phyloP scores from a whole-genome alignment of 768 basidiomycete species.

The Cystobasidium ongulense region DNA sequence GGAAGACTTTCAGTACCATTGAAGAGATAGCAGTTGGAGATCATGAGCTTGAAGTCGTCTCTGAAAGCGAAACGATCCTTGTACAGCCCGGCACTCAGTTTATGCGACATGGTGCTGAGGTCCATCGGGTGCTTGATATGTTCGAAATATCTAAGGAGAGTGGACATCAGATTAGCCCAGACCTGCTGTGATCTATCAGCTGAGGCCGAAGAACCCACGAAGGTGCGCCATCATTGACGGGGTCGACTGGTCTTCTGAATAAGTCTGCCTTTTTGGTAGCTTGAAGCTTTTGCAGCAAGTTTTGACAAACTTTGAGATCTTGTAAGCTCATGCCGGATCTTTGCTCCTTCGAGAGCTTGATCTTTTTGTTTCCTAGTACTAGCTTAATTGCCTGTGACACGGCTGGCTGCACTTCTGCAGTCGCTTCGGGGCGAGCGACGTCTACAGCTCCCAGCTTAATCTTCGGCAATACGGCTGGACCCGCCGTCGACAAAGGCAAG shows the following conservation, averaged over 20 bases:
- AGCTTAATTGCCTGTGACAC: constrained; percentile 12
- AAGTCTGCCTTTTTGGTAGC: constrained; percentile 54
- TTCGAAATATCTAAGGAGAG: constrained; percentile 56
- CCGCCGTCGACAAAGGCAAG: not conserved
- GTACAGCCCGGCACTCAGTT: constrained; percentile 78
- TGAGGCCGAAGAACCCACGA: not conserved
- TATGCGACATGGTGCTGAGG: constrained; percentile 74
- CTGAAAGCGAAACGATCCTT: constrained; percentile 73
- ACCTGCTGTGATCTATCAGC: not conserved
- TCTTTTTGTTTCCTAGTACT: constrained; percentile 14
- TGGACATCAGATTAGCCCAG: not conserved
- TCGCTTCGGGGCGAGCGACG: not conserved
- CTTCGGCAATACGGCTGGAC: constrained; percentile 14
- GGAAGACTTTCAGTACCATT: constrained; percentile 65
- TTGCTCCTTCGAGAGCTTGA: constrained; percentile 37
- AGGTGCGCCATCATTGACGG: not conserved
- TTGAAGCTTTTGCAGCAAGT: constrained; percentile 62
- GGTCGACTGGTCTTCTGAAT: constrained; percentile 71
- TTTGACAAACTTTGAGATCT: constrained; percentile 39
- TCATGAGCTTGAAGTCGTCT: constrained; percentile 78
- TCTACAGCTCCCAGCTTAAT: constrained; percentile 18
- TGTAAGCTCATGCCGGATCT: constrained; percentile 37
- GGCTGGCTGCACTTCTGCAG: constrained; percentile 6
- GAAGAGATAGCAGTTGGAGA: constrained; percentile 76
- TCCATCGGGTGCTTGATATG: constrained; percentile 92